Conservation (phyloP, 2,329 filamentous ascomycete genomes). For the Paraconiothyrium sp. region DNA sequence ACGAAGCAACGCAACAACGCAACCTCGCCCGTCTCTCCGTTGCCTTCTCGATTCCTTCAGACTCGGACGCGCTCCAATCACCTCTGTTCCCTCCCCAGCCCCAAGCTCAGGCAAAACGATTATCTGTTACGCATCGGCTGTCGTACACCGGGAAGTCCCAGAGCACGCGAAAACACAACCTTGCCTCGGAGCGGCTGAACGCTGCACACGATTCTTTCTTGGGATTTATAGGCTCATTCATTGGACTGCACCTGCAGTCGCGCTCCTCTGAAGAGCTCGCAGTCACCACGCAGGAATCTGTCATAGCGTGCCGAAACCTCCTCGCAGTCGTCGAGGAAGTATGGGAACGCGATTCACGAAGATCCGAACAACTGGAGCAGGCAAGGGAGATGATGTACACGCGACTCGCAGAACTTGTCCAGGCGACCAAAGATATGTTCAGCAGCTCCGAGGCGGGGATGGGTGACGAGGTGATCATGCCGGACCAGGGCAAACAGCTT, state of each 20-base stretch:
- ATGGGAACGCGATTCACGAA: slow-evolving; percentile 77
- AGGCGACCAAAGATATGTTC: slow-evolving; percentile 82
- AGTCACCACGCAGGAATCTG: slow-evolving; percentile 82
- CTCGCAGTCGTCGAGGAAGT: slow-evolving; percentile 83
- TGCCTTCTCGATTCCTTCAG: slow-evolving; percentile 51
- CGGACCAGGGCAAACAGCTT: slow-evolving; percentile 78
- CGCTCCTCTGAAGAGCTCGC: slow-evolving; percentile 86
- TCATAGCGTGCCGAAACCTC: slow-evolving; percentile 80
- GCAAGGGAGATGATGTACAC: slow-evolving; percentile 81
- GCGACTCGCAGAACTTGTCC: slow-evolving; percentile 80
- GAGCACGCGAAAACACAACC: slow-evolving; percentile 70
- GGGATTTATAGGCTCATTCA: slow-evolving; percentile 90
- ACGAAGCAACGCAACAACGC: slow-evolving; percentile 41
- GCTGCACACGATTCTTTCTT: slow-evolving; percentile 87
- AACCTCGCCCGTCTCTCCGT: slow-evolving; percentile 44
- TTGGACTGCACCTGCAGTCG: slow-evolving; percentile 93
- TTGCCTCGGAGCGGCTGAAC: slow-evolving; percentile 85
- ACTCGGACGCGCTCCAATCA: slow-evolving; percentile 44
- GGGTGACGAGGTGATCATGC: slow-evolving; percentile 79
- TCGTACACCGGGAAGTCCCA: slow-evolving; percentile 77
- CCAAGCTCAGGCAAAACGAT: slow-evolving; percentile 53
- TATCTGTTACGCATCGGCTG: slow-evolving; percentile 74
- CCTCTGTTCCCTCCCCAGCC: slow-evolving; percentile 37
- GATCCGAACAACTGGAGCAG: slow-evolving; percentile 71
- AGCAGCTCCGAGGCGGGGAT: slow-evolving; percentile 72